Evolutionary conservation across 2,329 filamentous ascomycete species (phyloP), one percentile per base, ranked within the genome.

Genomic region (Penicillium expansum): DNA sequence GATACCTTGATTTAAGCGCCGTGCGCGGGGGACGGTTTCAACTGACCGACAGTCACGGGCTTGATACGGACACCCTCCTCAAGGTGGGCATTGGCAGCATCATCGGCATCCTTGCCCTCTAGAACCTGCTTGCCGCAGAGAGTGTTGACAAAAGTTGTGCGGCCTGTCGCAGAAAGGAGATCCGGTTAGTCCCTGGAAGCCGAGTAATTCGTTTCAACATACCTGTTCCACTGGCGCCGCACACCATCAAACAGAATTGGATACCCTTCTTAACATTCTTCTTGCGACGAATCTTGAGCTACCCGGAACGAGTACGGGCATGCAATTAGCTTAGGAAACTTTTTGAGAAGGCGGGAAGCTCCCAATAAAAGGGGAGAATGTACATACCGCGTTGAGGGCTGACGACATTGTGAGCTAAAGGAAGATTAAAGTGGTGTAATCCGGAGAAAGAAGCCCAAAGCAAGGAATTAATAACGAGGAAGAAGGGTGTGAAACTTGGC

Each of bases 181-280:
- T 45, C 16, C 37, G 35, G 59, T 52, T 22, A 43, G 51, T 42
- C 32, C 30, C 33, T 24, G 41, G 2, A 30, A 41, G 13, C 24
- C 20, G 9, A 16, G 37, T 32, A 14, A 30, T 39, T 14, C 16
- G 20, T 43, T 33, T 56, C 35, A 37, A 52, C 27, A 52, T 86
- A 96, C 92, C 94, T 79, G 94, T 97, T 79, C 94, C 94, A 70
- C 93, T 97, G 76, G 94, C 94, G 82, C 94, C 94, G 77, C 94
- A 97, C 73, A 99, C 94, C 94, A 99, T 99, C 86, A 99, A 81
- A 79, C 92, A 97, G 83, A 99, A 99, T 84, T 99, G 94, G 75
- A 99, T 97, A 76, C 94, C 94, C 86, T 97, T 97, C 90, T 97
- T 97, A 82, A 99, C 93, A 86, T 99, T 97, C 90, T 99, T 99